Evolutionary conservation across 208 protist genomes (phyloP).

Genomic region (Trypanosoma cruzi): DNA sequence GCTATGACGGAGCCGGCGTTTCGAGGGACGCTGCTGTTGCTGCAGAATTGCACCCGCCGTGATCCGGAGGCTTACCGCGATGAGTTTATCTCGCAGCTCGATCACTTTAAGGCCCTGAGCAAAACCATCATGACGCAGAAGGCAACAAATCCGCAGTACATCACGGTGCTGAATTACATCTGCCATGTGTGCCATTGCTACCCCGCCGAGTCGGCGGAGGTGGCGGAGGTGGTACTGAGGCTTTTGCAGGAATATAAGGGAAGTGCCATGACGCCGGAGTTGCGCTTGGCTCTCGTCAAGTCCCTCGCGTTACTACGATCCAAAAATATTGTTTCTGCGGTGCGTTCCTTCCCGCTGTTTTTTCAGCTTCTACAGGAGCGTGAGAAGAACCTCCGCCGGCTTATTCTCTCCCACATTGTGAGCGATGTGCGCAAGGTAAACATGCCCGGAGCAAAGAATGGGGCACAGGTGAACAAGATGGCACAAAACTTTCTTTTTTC

Average conservation of each 20-base stretch:
- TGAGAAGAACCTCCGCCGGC: conserved; percentile 93
- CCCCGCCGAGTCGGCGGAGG: conserved; percentile 76
- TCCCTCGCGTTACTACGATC: conserved; percentile 94
- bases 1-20: conserved; percentile 81
- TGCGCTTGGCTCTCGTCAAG: conserved; percentile 91
- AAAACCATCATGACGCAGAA: conserved; percentile 90
- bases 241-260: conserved; percentile 85
- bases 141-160: conserved; percentile 85
- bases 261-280: conserved; percentile 69
- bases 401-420: conserved; percentile 94
- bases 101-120: conserved; percentile 94
- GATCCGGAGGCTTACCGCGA: conserved; percentile 96
- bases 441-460: conserved; percentile 81
- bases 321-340: conserved; percentile 85
- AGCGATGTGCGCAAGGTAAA: conserved; percentile 96
- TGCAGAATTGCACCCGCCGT: conserved; percentile 96
- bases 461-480: conserved; percentile 91
- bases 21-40: conserved; percentile 90
- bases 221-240: conserved; percentile 86
- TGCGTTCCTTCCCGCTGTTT: conserved; percentile 93
- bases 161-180: conserved; percentile 83
- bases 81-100: conserved; percentile 95
- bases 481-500: conserved; percentile 97
- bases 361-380: conserved; percentile 96
- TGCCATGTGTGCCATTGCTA: conserved; percentile 93